Percentiles rank a stretch among this genome's conserved stretches.
phyloP scores from a whole-genome alignment of 2,329 filamentous ascomycete genomes.

The Colletotrichum noveboracense region DNA sequence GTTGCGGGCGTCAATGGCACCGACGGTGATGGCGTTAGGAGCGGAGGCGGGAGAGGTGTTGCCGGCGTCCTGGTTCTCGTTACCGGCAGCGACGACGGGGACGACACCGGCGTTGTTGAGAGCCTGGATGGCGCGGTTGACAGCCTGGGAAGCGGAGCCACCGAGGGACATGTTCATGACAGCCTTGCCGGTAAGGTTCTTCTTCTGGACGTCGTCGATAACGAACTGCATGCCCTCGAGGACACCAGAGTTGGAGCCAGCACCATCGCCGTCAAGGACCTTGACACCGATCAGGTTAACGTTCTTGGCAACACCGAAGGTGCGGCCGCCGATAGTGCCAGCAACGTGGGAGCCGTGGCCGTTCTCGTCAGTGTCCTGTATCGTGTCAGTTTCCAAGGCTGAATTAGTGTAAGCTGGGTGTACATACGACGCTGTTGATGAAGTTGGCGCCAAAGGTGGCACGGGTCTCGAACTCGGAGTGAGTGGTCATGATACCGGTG shows the following conservation, averaged over 20 bases:
- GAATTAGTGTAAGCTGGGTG: not conserved
- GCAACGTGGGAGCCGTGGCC: slow-evolving; percentile 70
- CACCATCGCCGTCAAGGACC: slow-evolving; percentile 58
- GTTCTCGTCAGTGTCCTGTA: slow-evolving; percentile 57
- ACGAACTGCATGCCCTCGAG: slow-evolving; percentile 66
- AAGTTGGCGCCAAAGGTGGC: slow-evolving; percentile 60
- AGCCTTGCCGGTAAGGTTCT: slow-evolving; percentile 53
- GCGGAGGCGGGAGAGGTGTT: slow-evolving; percentile 61
- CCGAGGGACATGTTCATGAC: slow-evolving; percentile 71
- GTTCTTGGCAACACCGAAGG: slow-evolving; percentile 67
- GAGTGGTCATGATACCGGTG: slow-evolving; percentile 64
- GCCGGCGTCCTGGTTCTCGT: slow-evolving; percentile 57
- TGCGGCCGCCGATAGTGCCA: slow-evolving; percentile 64
- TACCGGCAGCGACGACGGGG: slow-evolving; percentile 65
- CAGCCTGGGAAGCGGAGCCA: slow-evolving; percentile 49
- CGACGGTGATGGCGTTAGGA: slow-evolving; percentile 62
- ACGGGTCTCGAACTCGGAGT: slow-evolving; percentile 62
- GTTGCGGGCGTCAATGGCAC: slow-evolving; percentile 57
- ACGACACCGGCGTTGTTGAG: slow-evolving; percentile 57
- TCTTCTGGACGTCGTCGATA: slow-evolving; percentile 47
- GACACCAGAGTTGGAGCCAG: slow-evolving; percentile 55
- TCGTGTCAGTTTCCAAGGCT: not conserved
- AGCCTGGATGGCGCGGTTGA: slow-evolving; percentile 61
- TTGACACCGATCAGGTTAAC: slow-evolving; percentile 63
- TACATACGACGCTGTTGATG: slow-evolving; percentile 49